phyloP scores from a whole-genome alignment of 768 basidiomycete species.

The Dacryopinax spathularia region DNA sequence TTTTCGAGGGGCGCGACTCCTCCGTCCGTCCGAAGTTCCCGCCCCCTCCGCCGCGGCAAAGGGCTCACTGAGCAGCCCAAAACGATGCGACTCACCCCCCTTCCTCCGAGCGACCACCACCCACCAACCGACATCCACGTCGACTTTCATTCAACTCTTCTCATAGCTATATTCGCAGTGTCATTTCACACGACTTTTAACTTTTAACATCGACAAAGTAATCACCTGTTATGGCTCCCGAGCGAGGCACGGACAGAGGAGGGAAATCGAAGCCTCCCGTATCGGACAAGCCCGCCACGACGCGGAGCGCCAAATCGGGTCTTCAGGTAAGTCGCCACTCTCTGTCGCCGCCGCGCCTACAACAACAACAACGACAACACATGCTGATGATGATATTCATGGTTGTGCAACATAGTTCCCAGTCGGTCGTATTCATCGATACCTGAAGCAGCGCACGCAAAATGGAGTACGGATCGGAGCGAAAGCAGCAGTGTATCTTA shows the following conservation, averaged over 20 bases:
- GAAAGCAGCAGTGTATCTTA: constrained; percentile 96
- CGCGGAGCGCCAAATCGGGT: constrained; percentile 28
- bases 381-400: background rate
- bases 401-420: constrained; percentile 51
- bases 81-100: background rate
- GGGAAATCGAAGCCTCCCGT: constrained; percentile 4
- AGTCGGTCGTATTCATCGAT: constrained; percentile 94
- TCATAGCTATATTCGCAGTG: background rate
- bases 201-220: background rate
- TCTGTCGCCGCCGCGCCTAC: background rate
- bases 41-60: too few species aligned
- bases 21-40: constrained; percentile 1
- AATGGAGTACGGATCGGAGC: constrained; percentile 92
- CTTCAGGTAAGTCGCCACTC: constrained; percentile 15
- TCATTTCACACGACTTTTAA: background rate
- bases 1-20: background rate
- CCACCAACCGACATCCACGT: background rate
- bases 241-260: background rate
- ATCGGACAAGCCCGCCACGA: constrained; percentile 2
- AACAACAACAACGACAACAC: background rate
- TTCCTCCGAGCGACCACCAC: background rate
- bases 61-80: too few species aligned
- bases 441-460: constrained; percentile 80
- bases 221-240: background rate
- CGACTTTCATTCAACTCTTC: background rate